These are phyloP conservation scores for Russula foetens DNA, from an alignment of 768 basidiomycete genomes.

Conservation along the genomic window DNA sequence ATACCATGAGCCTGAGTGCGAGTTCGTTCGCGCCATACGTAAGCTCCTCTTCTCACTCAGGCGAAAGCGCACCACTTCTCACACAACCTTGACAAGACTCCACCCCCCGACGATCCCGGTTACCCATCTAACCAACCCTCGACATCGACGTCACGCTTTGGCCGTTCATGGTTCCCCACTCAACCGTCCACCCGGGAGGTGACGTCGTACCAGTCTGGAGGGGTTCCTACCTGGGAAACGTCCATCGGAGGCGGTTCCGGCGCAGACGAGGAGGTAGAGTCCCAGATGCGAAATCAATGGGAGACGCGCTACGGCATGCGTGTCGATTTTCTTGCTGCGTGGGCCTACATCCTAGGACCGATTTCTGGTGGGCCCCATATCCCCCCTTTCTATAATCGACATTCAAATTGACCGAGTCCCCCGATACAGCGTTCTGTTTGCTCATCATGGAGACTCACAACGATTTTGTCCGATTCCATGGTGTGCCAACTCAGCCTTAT, in stretches of 20 bases:
- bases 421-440: conserved; percentile 46
- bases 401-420: conserved; percentile 50
- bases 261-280: conserved; percentile 32
- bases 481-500: conserved; percentile 31
- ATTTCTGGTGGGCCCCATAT: conserved; percentile 51
- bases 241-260: conserved; percentile 33
- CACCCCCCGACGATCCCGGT: conserved; percentile 49
- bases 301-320: conserved; percentile 61
- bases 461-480: conserved; percentile 72
- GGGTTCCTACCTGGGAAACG: conserved; percentile 46
- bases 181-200: conserved; percentile 26
- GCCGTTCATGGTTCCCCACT: conserved; percentile 47
- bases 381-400: conserved; percentile 47
- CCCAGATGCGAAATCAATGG: conserved; percentile 46
- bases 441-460: conserved; percentile 71
- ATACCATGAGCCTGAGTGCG: conserved; percentile 33
- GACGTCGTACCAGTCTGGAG: conserved; percentile 65
- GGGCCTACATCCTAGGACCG: conserved; percentile 61
- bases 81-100: conserved; percentile 33
- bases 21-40: conserved; percentile 59
- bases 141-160: conserved; percentile 25
- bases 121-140: conserved; percentile 22
- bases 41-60: conserved; percentile 21
- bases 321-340: conserved; percentile 58
- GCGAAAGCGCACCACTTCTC: neutral